These are phyloP conservation scores for Linnemannia zychae DNA, from an alignment of 192 early-diverging fungal species.

Conservation along the genomic window DNA sequence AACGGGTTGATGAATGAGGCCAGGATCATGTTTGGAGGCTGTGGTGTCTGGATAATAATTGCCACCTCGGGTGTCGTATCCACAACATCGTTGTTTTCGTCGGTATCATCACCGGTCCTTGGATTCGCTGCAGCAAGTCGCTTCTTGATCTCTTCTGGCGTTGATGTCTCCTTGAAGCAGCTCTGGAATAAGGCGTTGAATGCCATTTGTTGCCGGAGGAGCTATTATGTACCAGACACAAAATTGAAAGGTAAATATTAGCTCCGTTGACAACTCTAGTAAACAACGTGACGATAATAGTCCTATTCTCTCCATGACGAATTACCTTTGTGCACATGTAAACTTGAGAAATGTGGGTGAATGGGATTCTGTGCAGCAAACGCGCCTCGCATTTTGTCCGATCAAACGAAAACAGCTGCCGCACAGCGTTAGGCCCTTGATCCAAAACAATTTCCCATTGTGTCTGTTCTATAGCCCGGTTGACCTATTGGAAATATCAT, in stretches of 20 bases:
- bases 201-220: constrained; percentile 58
- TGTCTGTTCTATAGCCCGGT: constrained; percentile 30
- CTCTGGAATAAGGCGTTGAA: constrained; percentile 63
- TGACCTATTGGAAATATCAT: constrained; percentile 16
- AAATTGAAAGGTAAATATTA: neutral
- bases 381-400: constrained; percentile 49
- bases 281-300: neutral
- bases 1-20: constrained; percentile 45
- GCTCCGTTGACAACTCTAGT: neutral
- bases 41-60: constrained; percentile 39
- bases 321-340: constrained; percentile 54
- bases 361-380: constrained; percentile 41
- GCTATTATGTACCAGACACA: neutral
- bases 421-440: constrained; percentile 28
- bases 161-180: constrained; percentile 58
- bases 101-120: neutral
- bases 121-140: constrained; percentile 4
- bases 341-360: constrained; percentile 43
- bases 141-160: constrained; percentile 13
- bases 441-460: constrained; percentile 46
- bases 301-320: neutral
- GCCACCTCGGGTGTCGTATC: constrained; percentile 19
- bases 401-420: constrained; percentile 49
- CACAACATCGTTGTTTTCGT: neutral
- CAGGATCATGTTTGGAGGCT: constrained; percentile 35